A percentile compares a stretch with the other conserved stretches of the same genome.
Evolutionary conservation across 2,329 filamentous ascomycete genomes (phyloP).

Genomic region (Sporothrix humicola): DNA sequence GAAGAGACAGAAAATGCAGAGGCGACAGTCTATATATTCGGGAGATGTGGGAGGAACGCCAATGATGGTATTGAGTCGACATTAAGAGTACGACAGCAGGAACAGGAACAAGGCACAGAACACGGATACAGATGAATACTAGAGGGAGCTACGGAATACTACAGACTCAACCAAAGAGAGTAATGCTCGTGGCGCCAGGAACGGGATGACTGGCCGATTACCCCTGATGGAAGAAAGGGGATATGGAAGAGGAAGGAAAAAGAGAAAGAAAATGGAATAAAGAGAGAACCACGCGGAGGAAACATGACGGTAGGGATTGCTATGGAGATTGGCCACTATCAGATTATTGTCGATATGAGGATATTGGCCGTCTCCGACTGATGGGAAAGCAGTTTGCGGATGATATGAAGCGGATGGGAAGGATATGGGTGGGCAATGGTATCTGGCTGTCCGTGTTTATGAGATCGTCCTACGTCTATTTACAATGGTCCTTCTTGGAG

Average conservation of each 20-base stretch:
- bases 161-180: not conserved
- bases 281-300: not conserved
- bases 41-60: not conserved
- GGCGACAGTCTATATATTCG: not conserved
- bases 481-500: not conserved
- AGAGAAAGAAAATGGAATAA: not conserved
- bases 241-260: not conserved
- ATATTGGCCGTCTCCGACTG: conserved; percentile 27
- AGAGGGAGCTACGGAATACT: no score
- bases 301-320: not conserved
- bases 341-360: not conserved
- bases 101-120: conserved; percentile 4
- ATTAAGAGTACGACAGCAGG: not conserved
- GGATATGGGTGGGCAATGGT: not conserved
- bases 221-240: not conserved
- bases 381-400: conserved; percentile 28
- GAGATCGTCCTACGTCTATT: not conserved
- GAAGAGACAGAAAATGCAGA: not conserved
- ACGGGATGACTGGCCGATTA: conserved; percentile 29
- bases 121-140: conserved; percentile 1
- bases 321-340: not conserved
- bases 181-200: conserved; percentile 23
- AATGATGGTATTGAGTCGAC: not conserved
- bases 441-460: conserved; percentile 10
- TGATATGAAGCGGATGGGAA: conserved; percentile 24